These are phyloP conservation scores for Phytophthora aleatoria DNA, from an alignment of 352 stramenopile species.

Conservation along the genomic window DNA sequence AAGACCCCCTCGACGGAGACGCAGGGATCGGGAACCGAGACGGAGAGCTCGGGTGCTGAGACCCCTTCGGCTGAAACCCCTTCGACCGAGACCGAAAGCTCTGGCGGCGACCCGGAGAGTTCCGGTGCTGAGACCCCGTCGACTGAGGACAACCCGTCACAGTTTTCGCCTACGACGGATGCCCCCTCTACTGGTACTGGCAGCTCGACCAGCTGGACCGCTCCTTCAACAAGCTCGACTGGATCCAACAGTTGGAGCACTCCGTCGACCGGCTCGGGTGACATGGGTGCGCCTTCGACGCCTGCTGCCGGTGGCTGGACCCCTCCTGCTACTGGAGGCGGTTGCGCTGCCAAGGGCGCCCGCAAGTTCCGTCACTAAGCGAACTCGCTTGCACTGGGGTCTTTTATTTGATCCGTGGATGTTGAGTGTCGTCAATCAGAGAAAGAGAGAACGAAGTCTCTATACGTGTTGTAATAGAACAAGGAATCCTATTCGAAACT, in stretches of 20 bases:
- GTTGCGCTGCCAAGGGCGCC: slow-evolving; percentile 17
- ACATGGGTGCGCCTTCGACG: too few relatives aligned
- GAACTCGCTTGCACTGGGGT: not conserved
- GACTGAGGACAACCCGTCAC: not conserved
- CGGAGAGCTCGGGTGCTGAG: slow-evolving; percentile 2
- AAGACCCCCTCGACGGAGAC: slow-evolving; percentile 1
- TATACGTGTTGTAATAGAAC: slow-evolving; percentile 28
- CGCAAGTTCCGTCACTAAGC: slow-evolving; percentile 36
- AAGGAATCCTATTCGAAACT: slow-evolving; percentile 9
- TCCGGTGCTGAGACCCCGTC: too few relatives aligned
- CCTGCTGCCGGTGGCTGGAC: not conserved
- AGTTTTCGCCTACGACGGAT: slow-evolving; percentile 5
- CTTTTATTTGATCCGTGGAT: slow-evolving; percentile 9
- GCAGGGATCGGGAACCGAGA: not conserved
- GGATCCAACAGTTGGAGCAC: not conserved
- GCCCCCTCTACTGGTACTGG: slow-evolving; percentile 9
- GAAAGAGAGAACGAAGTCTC: slow-evolving; percentile 25
- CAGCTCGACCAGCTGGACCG: not conserved
- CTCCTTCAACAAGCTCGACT: slow-evolving; percentile 3
- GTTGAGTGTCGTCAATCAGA: slow-evolving; percentile 24
- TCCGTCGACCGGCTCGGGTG: not conserved
- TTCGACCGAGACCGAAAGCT: too few relatives aligned
- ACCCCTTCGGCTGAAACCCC: not conserved
- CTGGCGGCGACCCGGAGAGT: too few relatives aligned
- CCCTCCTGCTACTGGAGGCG: slow-evolving; percentile 4